Conservation (phyloP, 805 yeast species). For the Wickerhamomyces strasburgensis region DNA sequence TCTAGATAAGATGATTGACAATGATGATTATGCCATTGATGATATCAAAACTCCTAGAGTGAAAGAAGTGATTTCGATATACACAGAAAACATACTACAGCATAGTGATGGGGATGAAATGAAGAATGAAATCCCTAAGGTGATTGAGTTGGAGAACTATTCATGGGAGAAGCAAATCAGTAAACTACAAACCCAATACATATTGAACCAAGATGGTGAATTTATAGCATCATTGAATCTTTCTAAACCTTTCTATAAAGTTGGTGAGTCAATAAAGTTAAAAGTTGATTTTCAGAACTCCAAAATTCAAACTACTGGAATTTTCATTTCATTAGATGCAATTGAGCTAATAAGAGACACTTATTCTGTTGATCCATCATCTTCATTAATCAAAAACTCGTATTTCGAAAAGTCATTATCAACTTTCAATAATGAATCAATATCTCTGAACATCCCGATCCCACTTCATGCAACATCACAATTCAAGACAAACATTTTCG, state of each 20-base stretch:
- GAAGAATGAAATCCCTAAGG: no score
- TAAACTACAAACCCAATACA: slow-evolving; percentile 30
- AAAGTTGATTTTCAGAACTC: slow-evolving; percentile 28
- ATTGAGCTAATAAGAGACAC: slow-evolving; percentile 32
- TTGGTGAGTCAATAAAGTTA: slow-evolving; percentile 42
- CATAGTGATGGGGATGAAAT: slow-evolving; percentile 6
- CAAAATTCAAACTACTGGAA: slow-evolving; percentile 32
- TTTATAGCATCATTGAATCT: slow-evolving; percentile 35
- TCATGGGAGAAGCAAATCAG: slow-evolving; percentile 19
- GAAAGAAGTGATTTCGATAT: slow-evolving; percentile 14
- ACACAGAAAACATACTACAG: slow-evolving; percentile 8
- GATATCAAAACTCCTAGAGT: slow-evolving; percentile 13
- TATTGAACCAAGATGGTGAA: slow-evolving; percentile 37
- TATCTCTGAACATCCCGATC: slow-evolving; percentile 30
- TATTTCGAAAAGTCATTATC: slow-evolving; percentile 30
- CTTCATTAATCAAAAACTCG: slow-evolving; percentile 10
- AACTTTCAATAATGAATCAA: slow-evolving; percentile 23
- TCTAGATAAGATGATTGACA: slow-evolving; percentile 18
- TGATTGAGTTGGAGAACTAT: slow-evolving; percentile 13
- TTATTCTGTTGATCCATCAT: slow-evolving; percentile 18
- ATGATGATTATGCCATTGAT: slow-evolving; percentile 5
- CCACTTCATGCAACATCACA: slow-evolving; percentile 34
- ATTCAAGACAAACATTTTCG: slow-evolving; percentile 36
- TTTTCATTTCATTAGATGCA: slow-evolving; percentile 30
- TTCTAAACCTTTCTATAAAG: slow-evolving; percentile 37